Percentiles rank a stretch among this genome's conserved stretches.
These are phyloP conservation scores for Alopecurus myosuroides DNA, from an alignment of 176 grass and related monocot species.

Conservation along the genomic window DNA sequence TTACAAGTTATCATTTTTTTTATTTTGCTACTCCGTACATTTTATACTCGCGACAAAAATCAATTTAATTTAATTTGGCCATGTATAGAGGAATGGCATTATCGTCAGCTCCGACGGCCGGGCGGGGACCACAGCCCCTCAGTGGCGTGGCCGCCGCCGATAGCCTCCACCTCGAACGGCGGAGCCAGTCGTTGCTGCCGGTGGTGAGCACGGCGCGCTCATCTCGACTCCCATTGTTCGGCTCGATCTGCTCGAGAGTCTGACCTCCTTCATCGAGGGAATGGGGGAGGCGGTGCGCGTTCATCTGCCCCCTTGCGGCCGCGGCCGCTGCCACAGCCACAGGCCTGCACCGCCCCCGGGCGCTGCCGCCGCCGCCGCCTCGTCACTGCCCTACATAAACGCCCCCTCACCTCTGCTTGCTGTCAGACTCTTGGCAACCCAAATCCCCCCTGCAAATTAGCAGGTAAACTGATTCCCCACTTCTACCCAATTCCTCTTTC, in stretches of 20 bases:
- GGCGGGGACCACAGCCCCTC: background rate
- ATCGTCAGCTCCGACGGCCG: background rate
- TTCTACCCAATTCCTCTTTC: background rate
- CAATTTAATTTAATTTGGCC: background rate
- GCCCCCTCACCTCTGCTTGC: too few relatives aligned
- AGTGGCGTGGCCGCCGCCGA: background rate
- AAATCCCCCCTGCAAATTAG: background rate
- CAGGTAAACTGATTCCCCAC: background rate
- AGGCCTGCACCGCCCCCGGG: too few relatives aligned
- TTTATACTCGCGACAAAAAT: constrained; percentile 31
- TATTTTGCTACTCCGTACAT: constrained; percentile 16
- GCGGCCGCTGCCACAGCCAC: too few relatives aligned
- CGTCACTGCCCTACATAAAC: too few relatives aligned
- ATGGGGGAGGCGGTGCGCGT: background rate
- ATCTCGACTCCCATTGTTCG: constrained; percentile 18
- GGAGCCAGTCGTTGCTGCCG: background rate
- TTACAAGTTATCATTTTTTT: too few relatives aligned
- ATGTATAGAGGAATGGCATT: constrained; percentile 31
- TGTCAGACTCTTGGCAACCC: too few relatives aligned
- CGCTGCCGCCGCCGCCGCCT: too few relatives aligned
- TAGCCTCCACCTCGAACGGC: background rate
- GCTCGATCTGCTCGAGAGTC: background rate
- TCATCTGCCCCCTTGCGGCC: background rate
- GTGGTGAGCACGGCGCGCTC: constrained; percentile 4
- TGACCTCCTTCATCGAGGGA: background rate